Evolutionary conservation across 345 rosid genomes (phyloP), one percentile per base, ranked within the genome.

Genomic region (Brassica napus): DNA sequence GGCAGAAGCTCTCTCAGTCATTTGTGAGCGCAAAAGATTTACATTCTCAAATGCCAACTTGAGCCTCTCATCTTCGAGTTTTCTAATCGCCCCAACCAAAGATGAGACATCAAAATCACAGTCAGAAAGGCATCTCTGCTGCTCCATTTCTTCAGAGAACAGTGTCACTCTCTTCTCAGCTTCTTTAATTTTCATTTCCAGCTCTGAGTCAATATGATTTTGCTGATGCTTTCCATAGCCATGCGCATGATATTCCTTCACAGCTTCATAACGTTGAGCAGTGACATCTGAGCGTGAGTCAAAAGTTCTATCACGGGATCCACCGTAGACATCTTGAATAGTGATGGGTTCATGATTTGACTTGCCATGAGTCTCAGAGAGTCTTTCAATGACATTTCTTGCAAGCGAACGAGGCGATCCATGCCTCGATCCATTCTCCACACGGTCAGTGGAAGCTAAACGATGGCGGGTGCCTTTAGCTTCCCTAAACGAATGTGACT

Each of bases 381-480:
- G 94, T 79, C 92, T 90, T 85, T 90, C 95, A 58, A 96, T 82
- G 74, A 93, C 99, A 83, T 82, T 88, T 83, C 86, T 93, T 70
- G 99, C 99, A 78, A 90, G 87, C 49, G 84, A 89, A 71, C 90
- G 78, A 14, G 99, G 97, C 30, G 97, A 93, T 80, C 89, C 92
- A 71, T 85, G 88, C 74, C 90, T 87, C 61, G 79, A 84, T 54
- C 88, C 93, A 75, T 72, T 84, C 83, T 88, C 97, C 74, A 75
- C 83, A 85, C 84, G 85, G 44, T 90, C 98, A 74, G 81, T 85
- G 61, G 92, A 88, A 66, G 86, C 81, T 79, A 83, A 80, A 30
- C 78, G 81, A 76, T 77, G 86, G 63, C 64, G 85, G 34, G 86
- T 63, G 18, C 81, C 87, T 89, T 86, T 87, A 18, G 82, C 76